phyloP scores from a whole-genome alignment of 1,284 basidiomycete genomes.

The Sutorius eximius region DNA sequence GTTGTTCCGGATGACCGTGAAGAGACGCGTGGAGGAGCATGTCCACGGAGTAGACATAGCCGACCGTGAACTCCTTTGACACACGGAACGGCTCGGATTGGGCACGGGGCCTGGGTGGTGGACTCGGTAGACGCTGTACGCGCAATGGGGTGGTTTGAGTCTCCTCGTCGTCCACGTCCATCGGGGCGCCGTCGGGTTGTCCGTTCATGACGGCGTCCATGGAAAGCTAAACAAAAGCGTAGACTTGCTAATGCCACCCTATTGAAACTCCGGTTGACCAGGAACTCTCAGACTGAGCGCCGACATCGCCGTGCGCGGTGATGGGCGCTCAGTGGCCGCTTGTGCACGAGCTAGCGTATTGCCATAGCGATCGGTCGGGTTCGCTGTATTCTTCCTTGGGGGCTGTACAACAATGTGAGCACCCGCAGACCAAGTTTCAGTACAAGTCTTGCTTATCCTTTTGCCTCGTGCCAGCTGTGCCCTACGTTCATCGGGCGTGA shows the following conservation, averaged over 20 bases:
- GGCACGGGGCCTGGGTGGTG: constrained; percentile 22
- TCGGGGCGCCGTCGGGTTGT: constrained; percentile 19
- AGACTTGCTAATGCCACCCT: constrained; percentile 3
- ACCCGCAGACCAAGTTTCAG: background rate
- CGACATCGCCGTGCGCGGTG: background rate
- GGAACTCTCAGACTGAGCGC: constrained; percentile 12
- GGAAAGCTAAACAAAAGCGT: constrained; percentile 4
- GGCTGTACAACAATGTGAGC: constrained; percentile 11
- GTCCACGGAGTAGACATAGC: constrained; percentile 83
- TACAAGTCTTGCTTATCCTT: background rate
- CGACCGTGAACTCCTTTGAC: constrained; percentile 43
- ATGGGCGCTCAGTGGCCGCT: constrained; percentile 4
- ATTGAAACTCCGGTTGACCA: constrained; percentile 27
- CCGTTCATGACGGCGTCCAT: constrained; percentile 15
- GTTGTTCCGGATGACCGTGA: constrained; percentile 81
- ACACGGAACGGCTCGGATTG: constrained; percentile 32
- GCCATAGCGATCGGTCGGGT: constrained; percentile 19
- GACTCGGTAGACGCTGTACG: constrained; percentile 20
- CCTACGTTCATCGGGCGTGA: constrained; percentile 1
- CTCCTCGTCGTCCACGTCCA: constrained; percentile 33
- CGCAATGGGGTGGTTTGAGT: constrained; percentile 1
- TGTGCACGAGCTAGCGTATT: constrained; percentile 2
- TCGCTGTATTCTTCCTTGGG: background rate
- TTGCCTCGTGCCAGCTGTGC: background rate
- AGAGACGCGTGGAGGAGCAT: constrained; percentile 86